These are phyloP conservation scores for Claviceps citrina DNA, from an alignment of 2,329 filamentous ascomycete genomes.

Conservation along the genomic window DNA sequence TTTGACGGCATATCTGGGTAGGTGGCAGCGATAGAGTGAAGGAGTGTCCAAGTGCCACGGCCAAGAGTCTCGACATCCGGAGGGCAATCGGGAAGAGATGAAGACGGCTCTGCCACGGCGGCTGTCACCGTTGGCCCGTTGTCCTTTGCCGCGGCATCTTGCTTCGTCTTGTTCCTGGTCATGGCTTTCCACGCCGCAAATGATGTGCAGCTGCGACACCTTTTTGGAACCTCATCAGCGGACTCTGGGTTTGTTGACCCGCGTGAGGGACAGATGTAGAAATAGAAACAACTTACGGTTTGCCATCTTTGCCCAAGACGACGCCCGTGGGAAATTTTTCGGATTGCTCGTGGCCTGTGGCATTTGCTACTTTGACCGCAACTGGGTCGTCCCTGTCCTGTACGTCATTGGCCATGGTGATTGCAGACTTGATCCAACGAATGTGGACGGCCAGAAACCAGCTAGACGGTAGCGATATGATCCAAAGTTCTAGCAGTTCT, in stretches of 20 bases:
- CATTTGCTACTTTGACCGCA: conserved; percentile 8
- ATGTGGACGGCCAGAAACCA: too few species aligned
- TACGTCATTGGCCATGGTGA: conserved; percentile 24
- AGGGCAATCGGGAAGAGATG: conserved; percentile 54
- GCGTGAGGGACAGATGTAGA: neutral
- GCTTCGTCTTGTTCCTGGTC: conserved; percentile 15
- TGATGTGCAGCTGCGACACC: conserved; percentile 20
- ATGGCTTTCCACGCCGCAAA: conserved; percentile 16
- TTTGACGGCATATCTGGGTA: conserved; percentile 60
- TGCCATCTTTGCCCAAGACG: conserved; percentile 64
- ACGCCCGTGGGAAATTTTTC: conserved; percentile 55
- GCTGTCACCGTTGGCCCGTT: conserved; percentile 11
- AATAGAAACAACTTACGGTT: conserved; percentile 48
- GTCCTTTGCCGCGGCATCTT: conserved; percentile 8
- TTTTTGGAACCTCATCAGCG: conserved; percentile 9
- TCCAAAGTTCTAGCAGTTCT: too few species aligned
- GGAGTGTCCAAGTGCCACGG: conserved; percentile 78
- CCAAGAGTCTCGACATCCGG: conserved; percentile 81
- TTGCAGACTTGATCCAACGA: too few species aligned
- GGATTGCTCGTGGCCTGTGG: conserved; percentile 18
- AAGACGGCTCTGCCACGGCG: conserved; percentile 19
- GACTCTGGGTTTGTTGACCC: too few species aligned
- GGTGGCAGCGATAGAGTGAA: conserved; percentile 78
- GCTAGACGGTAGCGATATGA: too few species aligned
- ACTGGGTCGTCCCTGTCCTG: conserved; percentile 16